Evolutionary conservation across 352 stramenopile genomes (phyloP).

Genomic region (Pythium apleroticum): DNA sequence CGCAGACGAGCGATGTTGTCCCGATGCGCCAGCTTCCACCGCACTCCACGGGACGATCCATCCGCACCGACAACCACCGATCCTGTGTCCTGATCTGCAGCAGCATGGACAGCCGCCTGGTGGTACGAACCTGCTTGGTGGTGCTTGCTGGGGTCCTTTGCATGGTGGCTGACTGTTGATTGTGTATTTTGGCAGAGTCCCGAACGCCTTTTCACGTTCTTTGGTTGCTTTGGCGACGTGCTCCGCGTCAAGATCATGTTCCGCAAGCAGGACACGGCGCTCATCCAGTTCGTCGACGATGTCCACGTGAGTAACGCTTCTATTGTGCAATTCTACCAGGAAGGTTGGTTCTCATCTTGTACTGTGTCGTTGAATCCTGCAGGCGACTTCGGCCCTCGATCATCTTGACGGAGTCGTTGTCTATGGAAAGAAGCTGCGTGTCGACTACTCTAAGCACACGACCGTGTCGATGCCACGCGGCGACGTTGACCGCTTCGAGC

Average conservation of each 20-base stretch:
- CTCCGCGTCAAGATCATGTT: slow-evolving; percentile 88
- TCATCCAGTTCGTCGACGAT: slow-evolving; percentile 81
- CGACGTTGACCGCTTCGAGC: slow-evolving; percentile 78
- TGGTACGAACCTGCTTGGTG: slow-evolving; percentile 39
- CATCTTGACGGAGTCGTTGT: slow-evolving; percentile 72
- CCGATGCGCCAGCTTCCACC: slow-evolving; percentile 31
- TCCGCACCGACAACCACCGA: slow-evolving; percentile 52
- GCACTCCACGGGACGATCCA: slow-evolving; percentile 63
- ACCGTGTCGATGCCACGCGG: slow-evolving; percentile 79
- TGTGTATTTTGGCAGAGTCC: slow-evolving; percentile 44
- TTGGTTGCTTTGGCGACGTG: slow-evolving; percentile 83
- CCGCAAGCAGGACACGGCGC: slow-evolving; percentile 75
- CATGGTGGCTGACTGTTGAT: no score
- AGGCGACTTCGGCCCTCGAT: slow-evolving; percentile 77
- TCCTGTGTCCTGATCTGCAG: slow-evolving; percentile 84
- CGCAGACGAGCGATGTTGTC: background rate
- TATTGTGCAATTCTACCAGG: background rate
- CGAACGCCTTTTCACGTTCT: slow-evolving; percentile 75
- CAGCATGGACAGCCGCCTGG: slow-evolving; percentile 66
- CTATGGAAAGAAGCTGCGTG: slow-evolving; percentile 77
- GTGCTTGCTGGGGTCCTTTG: no score
- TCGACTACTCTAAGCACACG: slow-evolving; percentile 84
- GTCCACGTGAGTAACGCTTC: slow-evolving; percentile 50
- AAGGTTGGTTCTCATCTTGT: no score
- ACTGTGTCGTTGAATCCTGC: background rate